phyloP scores from a whole-genome alignment of 129 eudicot genomes.

The Apium graveolens region DNA sequence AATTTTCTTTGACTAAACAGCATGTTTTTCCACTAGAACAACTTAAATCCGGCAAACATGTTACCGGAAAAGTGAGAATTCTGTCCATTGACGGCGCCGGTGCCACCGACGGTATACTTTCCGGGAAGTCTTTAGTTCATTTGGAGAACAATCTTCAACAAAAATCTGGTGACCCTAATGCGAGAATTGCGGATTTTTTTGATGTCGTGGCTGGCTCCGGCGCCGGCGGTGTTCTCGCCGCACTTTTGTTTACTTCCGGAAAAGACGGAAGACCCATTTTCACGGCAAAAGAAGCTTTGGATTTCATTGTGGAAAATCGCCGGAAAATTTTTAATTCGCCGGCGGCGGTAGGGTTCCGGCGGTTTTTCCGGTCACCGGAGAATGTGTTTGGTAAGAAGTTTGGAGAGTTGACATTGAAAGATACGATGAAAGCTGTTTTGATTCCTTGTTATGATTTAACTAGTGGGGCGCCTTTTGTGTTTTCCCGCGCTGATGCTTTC shows the following conservation, averaged over 20 bases:
- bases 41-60: constrained; percentile 15
- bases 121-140: constrained; percentile 40
- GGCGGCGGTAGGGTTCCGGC: constrained; percentile 24
- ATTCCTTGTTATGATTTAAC: constrained; percentile 73
- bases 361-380: constrained; percentile 22
- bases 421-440: constrained; percentile 60
- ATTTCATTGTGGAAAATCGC: constrained; percentile 30
- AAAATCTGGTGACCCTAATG: constrained; percentile 47
- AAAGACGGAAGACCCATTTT: constrained; percentile 47
- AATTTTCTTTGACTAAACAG: not conserved
- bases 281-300: constrained; percentile 48
- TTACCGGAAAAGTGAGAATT: constrained; percentile 47
- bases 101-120: constrained; percentile 53
- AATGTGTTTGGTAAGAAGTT: constrained; percentile 40
- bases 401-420: constrained; percentile 50
- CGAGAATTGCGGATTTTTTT: constrained; percentile 58
- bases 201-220: constrained; percentile 83
- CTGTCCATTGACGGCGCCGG: constrained; percentile 70
- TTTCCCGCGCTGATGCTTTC: constrained; percentile 88
- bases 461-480: constrained; percentile 65
- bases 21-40: constrained; percentile 13
- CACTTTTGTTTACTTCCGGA: constrained; percentile 43
- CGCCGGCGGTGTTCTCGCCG: constrained; percentile 56
- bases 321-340: constrained; percentile 17
- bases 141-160: constrained; percentile 43